These are phyloP conservation scores for Suhomyces tanzawaensis DNA, from an alignment of 805 yeast genomes.

Conservation along the genomic window DNA sequence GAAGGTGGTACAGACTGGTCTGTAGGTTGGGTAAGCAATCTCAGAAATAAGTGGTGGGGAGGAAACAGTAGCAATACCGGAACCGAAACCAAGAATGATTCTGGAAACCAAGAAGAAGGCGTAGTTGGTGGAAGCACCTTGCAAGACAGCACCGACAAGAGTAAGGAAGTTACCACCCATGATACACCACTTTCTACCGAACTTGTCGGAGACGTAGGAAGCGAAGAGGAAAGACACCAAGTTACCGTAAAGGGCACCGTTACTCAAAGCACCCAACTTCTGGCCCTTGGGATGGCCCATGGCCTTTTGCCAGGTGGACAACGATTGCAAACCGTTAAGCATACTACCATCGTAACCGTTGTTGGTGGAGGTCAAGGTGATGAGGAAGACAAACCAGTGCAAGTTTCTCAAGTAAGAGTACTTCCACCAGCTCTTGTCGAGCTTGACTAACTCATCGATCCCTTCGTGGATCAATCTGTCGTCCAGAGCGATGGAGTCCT, in stretches of 20 bases:
- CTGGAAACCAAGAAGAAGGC: slow-evolving; percentile 43
- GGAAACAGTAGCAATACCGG: slow-evolving; percentile 39
- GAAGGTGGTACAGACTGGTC: slow-evolving; percentile 29
- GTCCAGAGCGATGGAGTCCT: slow-evolving; percentile 2
- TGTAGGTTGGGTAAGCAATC: slow-evolving; percentile 44
- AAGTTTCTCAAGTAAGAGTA: slow-evolving; percentile 39
- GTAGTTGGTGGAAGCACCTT: slow-evolving; percentile 34
- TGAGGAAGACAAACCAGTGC: slow-evolving; percentile 36
- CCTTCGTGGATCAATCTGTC: slow-evolving; percentile 1
- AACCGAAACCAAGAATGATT: slow-evolving; percentile 49
- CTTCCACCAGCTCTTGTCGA: slow-evolving; percentile 28
- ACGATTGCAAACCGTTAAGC: slow-evolving; percentile 50
- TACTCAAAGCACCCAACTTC: slow-evolving; percentile 21
- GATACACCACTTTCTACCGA: slow-evolving; percentile 38
- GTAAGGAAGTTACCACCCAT: slow-evolving; percentile 23
- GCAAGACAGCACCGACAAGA: slow-evolving; percentile 36
- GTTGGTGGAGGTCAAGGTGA: slow-evolving; percentile 47
- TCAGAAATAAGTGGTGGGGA: slow-evolving; percentile 53
- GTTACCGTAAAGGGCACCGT: slow-evolving; percentile 35
- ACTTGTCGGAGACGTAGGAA: slow-evolving; percentile 32
- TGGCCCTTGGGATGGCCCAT: slow-evolving; percentile 26
- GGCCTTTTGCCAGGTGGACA: slow-evolving; percentile 37
- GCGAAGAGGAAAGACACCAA: slow-evolving; percentile 28
- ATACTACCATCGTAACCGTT: slow-evolving; percentile 30
- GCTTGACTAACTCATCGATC: slow-evolving; percentile 4